These are phyloP conservation scores for Aspergillus ochraceoroseus DNA, from an alignment of 2,329 filamentous ascomycete species.

Conservation along the genomic window DNA sequence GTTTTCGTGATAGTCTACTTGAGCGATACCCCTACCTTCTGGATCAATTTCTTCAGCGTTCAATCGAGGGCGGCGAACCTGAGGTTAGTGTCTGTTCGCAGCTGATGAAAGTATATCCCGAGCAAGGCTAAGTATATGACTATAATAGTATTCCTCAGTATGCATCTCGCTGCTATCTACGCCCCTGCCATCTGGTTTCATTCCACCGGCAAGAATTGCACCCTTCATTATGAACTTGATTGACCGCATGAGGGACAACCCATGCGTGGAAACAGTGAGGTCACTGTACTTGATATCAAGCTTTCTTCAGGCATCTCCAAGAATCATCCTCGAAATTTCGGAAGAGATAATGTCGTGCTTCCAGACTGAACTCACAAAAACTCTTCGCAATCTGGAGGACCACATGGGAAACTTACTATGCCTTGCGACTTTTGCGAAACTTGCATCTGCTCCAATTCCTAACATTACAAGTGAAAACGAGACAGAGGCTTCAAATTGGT, in stretches of 20 bases:
- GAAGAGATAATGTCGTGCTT: conserved; percentile 34
- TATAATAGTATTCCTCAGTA: conserved; percentile 27
- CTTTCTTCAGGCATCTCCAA: conserved; percentile 27
- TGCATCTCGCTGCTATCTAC: conserved; percentile 36
- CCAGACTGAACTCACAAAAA: conserved; percentile 37
- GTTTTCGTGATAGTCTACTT: conserved; percentile 34
- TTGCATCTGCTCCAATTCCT: conserved; percentile 23
- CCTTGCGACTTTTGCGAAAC: conserved; percentile 38
- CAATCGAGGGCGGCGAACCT: conserved; percentile 24
- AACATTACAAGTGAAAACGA: conserved; percentile 14
- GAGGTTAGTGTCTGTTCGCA: conserved; percentile 26
- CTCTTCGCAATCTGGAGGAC: conserved; percentile 38
- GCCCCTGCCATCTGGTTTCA: conserved; percentile 28
- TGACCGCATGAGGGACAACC: conserved; percentile 26
- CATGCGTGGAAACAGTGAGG: conserved; percentile 31
- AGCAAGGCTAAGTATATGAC: background rate
- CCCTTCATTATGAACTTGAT: conserved; percentile 33
- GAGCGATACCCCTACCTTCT: conserved; percentile 32
- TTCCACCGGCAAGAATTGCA: conserved; percentile 33
- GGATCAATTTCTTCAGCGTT: conserved; percentile 34
- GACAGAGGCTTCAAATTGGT: conserved; percentile 27
- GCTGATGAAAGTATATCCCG: background rate
- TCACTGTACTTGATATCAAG: conserved; percentile 35
- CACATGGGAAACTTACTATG: conserved; percentile 41
- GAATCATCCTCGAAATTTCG: conserved; percentile 29